A percentile compares a stretch with the other conserved stretches of the same genome.
Evolutionary conservation across 768 basidiomycete genomes (phyloP).

Genomic region (Lactarius tabidus): DNA sequence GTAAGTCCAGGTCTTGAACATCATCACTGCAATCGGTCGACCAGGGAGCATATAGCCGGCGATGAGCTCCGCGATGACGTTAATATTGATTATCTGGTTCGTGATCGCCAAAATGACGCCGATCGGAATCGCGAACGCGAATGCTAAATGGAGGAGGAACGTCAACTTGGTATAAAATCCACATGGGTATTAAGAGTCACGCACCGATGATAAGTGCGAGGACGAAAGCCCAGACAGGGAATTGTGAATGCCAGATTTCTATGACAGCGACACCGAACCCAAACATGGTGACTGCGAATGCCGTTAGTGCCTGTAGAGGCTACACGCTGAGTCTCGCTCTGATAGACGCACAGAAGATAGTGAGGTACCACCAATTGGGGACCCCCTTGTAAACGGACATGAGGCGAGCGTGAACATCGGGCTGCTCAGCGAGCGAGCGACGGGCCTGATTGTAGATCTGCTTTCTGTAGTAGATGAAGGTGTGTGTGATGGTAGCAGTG

Average conservation of each 20-base stretch:
- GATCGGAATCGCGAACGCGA: slow-evolving; percentile 68
- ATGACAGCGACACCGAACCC: slow-evolving; percentile 62
- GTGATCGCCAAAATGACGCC: slow-evolving; percentile 78
- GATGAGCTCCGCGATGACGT: slow-evolving; percentile 76
- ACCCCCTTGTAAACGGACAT: slow-evolving; percentile 77
- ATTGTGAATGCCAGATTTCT: slow-evolving; percentile 65
- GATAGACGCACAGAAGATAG: slow-evolving; percentile 42
- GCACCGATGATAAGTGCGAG: slow-evolving; percentile 59
- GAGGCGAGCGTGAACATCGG: slow-evolving; percentile 81
- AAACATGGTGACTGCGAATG: slow-evolving; percentile 48
- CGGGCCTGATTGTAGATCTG: slow-evolving; percentile 71
- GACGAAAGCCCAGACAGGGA: slow-evolving; percentile 72
- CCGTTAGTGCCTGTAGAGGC: not conserved
- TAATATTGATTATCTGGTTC: slow-evolving; percentile 68
- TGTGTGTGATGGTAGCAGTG: slow-evolving; percentile 69
- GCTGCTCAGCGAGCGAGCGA: slow-evolving; percentile 70
- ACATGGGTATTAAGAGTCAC: slow-evolving; percentile 15
- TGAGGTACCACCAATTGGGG: slow-evolving; percentile 67
- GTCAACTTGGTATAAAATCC: not conserved
- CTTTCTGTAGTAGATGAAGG: slow-evolving; percentile 70
- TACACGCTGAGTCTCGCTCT: not conserved
- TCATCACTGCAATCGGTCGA: slow-evolving; percentile 74
- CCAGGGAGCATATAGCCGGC: slow-evolving; percentile 83
- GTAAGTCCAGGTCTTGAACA: slow-evolving; percentile 83
- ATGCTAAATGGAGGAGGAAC: slow-evolving; percentile 30